Base-by-base conservation (phyloP, 192 early-diverging fungal species). In the Coemansia erecta region DNA sequence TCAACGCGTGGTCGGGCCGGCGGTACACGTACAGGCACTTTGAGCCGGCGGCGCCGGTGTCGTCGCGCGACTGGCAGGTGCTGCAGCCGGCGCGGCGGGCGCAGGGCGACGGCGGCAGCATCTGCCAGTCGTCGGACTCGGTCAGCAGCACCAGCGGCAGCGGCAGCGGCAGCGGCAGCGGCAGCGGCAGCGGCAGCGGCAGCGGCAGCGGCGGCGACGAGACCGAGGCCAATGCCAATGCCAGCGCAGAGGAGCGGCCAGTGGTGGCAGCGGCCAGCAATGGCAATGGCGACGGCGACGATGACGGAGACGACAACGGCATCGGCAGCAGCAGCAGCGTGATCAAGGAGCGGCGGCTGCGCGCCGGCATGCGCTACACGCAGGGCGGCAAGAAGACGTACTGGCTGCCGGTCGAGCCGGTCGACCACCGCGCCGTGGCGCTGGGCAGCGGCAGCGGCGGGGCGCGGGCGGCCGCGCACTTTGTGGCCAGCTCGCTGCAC, bases 21-120 rank as follows among this genome's bases (percentile, higher is more conserved):
- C 76, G 79, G 21, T 94, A 94, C 73, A 92, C 79, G 14, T 92
- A 92, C 78, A 61, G 82, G 47, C 80, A 89, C 10, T 92, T 93
- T 84, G 90, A 90, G 40, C 85, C 89, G 1, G 80, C 85, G 8
- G 89, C 85, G 33, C 85, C 85, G 14, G 65, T 70, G 12, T 48
- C 82, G 80, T 37, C 84, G 85, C 26, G 80, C 65, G 56, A 84
- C 67, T 24, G 82, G 79, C 39, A 83, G 72, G 81, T 60, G 61
- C 84, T 23, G 65, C 64, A 26, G 77, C 83, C 52, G 68, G 84
- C 31, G 44, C 83, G 33, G 55, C 63, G 44, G 44, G 35, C 35
- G 52, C 35, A 19, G 28, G 10, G 23, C 24, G 10, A n/a, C 13
- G 11, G 24, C 1, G 26, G 26, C 23, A 51, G 14, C 10, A 19